These are phyloP conservation scores for Aechmea fasciata DNA, from an alignment of 176 grass and related monocot genomes.

Conservation along the genomic window DNA sequence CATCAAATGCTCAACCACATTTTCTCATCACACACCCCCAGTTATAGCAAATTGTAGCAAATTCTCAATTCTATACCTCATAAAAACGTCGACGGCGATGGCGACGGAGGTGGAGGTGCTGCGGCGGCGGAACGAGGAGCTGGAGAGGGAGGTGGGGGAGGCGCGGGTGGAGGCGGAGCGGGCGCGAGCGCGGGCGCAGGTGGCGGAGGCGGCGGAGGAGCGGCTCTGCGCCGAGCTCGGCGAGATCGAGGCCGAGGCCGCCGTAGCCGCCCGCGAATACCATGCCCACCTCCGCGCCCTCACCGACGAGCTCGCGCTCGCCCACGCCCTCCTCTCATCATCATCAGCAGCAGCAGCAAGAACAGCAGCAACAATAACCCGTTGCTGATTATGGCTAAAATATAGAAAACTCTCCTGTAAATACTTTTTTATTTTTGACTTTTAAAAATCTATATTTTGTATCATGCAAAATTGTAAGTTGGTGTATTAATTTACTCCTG, in stretches of 20 bases:
- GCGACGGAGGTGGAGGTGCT: conserved; percentile 28
- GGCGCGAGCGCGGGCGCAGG: conserved; percentile 34
- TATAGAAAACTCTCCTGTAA: too few species aligned
- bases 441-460: too few species aligned
- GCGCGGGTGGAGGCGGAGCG: conserved; percentile 50
- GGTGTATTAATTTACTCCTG: too few species aligned
- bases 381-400: too few species aligned
- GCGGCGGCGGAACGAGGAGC: conserved; percentile 41
- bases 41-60: background rate
- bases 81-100: background rate
- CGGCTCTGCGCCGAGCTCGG: conserved; percentile 61
- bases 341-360: too few species aligned
- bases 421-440: too few species aligned
- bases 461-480: too few species aligned
- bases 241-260: conserved; percentile 65
- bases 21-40: background rate
- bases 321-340: conserved; percentile 27
- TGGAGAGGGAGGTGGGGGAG: conserved; percentile 43
- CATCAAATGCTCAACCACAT: background rate
- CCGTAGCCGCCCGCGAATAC: conserved; percentile 41
- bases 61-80: background rate
- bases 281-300: conserved; percentile 44
- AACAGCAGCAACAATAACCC: background rate
- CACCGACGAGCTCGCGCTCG: conserved; percentile 45
- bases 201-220: conserved; percentile 72